Evolutionary conservation across 1,139 yeast genomes (phyloP), one percentile per base, ranked within the genome.

Genomic region (Yamadazyma triangularis): DNA sequence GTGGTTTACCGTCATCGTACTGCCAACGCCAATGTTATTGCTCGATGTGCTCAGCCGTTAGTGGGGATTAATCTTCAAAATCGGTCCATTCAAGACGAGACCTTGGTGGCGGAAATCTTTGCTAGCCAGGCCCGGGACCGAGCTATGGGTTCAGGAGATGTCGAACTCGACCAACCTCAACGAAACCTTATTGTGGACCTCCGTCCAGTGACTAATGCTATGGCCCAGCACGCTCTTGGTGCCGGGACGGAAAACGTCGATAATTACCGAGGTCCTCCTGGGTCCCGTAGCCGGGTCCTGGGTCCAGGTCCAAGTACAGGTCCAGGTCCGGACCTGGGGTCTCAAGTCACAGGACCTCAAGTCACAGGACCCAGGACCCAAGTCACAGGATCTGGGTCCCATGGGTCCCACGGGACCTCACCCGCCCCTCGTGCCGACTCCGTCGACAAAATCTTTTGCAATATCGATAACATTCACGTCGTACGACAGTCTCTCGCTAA

Each of bases 191-290:
- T 91, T 24, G 91, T 88, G 2, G 98, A 91, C 59, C 83, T 95
- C 15, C 65, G 98, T 35, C 98, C 98, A 1, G 58, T 88, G 9
- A 83, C 96, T 0, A 91, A 91, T 56, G 97, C 98, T 8, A 77
- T 88, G 77, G 98, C 96, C 0, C 98, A 91, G 50, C 87, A 88
- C 35, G 97, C 97, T 0, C 60, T 91, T 16, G 98, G 98, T 5
- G 98, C 97, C 4, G 98, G 98, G 1, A 83, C 96, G 0, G 98
- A 91, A 50, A 82, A 76, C 43, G 85, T 88, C 70, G 97, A 89
- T 39, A 77, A 86, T 49, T 89, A 91, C 58, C 70, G 78, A 23
- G 69, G 66, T 8, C 6, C 8, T 18, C 9, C 9, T 7, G 20
- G 20, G 9, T 6, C 6, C 9, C n/a, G n/a, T n/a, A n/a, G n/a